phyloP scores from a whole-genome alignment of 1,284 basidiomycete species.

The Phlebopus sp. region DNA sequence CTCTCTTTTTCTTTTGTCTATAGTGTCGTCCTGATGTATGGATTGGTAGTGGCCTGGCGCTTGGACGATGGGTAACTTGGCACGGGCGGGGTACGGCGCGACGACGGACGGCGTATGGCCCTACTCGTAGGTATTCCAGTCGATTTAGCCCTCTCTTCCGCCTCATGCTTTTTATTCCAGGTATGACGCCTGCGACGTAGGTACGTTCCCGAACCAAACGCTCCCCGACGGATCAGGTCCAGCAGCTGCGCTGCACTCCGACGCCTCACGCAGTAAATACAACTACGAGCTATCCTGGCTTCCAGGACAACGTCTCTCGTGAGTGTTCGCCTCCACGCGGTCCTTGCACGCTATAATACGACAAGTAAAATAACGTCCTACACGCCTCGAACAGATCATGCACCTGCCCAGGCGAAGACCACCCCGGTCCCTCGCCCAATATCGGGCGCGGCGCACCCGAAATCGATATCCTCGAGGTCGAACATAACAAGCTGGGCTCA shows the following conservation, averaged over 20 bases:
- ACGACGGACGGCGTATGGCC: slow-evolving; percentile 83
- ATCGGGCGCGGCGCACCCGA: slow-evolving; percentile 76
- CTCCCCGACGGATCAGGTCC: slow-evolving; percentile 48
- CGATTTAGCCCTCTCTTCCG: background rate
- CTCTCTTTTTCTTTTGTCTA: background rate
- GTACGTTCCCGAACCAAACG: slow-evolving; percentile 77
- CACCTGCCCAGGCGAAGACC: slow-evolving; percentile 43
- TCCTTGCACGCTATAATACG: too few relatives aligned
- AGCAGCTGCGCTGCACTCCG: slow-evolving; percentile 50
- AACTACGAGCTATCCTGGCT: slow-evolving; percentile 57
- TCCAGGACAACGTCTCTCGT: slow-evolving; percentile 63
- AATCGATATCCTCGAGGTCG: slow-evolving; percentile 81
- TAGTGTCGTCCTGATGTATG: too few relatives aligned
- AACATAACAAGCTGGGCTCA: slow-evolving; percentile 46
- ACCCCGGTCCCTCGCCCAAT: slow-evolving; percentile 41
- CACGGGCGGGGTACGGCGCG: slow-evolving; percentile 76
- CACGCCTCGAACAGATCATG: slow-evolving; percentile 37
- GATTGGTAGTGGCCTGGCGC: slow-evolving; percentile 62
- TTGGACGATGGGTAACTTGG: slow-evolving; percentile 94
- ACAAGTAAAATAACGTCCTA: too few relatives aligned
- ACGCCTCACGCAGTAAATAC: slow-evolving; percentile 46
- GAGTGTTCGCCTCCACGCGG: slow-evolving; percentile 44
- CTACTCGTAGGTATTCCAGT: slow-evolving; percentile 38
- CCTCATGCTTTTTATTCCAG: slow-evolving; percentile 30
- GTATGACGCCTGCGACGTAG: slow-evolving; percentile 73